Evolutionary conservation across 2,329 filamentous ascomycete genomes (phyloP), one percentile per base, ranked within the genome.

Genomic region (Juglanconis oblonga): DNA sequence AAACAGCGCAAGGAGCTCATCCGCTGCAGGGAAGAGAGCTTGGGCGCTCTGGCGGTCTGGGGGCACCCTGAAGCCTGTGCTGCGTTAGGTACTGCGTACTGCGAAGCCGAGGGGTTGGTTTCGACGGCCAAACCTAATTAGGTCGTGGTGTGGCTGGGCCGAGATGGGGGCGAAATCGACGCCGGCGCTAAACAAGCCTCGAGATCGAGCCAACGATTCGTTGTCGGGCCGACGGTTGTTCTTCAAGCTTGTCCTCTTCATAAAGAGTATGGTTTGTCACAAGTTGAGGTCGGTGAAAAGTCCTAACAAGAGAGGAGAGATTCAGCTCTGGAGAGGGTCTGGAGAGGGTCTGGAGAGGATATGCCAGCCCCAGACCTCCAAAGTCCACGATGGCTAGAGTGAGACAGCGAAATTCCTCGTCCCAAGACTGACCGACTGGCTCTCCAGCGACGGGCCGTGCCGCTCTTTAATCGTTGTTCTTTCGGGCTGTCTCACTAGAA

Each of bases 41-140:
- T 48, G 48, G 58, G 58, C 52, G 45, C 58, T 45, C 40, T 29
- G 47, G 58, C 52, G 58, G 52, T 56, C 52, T 52, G 58, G 48
- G n/a, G 33, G 17, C 50, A 5, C 24, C 24, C 24, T 24, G 24
- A 24, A 24, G 24, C 24, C 24, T 24, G 24, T 24, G 24, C 24
- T 24, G 24, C 24, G 24, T 2, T 24, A 24, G 24, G 24, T 24
- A 24, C 24, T 24, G 24, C 24, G 24, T 24, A 24, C 24, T 24
- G 24, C 24, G 24, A 24, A 24, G 24, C 24, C 24, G 24, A 24
- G 24, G 24, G 24, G 24, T 14, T 42, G 38, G 38, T 13, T 4
- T 42, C n/a, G 38, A 42, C 38, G 38, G 3, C 38, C 38, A 42
- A 42, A 7, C n/a, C 47, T 55, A 55, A 55, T 59, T 51, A 14